These are phyloP conservation scores for Solanum sejunctum DNA, from an alignment of 257 asterid genomes.

Conservation along the genomic window DNA sequence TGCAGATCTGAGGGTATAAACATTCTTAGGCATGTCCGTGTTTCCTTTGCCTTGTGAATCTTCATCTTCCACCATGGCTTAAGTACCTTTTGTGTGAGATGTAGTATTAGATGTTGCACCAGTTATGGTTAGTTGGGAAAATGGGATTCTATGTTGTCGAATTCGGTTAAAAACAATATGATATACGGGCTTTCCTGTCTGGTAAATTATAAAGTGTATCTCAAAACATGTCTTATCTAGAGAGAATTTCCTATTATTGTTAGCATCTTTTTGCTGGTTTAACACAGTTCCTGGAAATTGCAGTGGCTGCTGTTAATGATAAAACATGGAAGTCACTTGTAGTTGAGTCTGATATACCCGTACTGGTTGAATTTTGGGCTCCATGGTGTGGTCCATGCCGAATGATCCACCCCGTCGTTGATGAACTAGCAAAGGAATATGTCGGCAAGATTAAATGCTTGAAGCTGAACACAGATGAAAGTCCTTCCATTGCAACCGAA, in stretches of 20 bases:
- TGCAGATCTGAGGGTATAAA: background rate
- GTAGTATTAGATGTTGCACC: background rate
- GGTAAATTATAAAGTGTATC: background rate
- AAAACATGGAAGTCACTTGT: conserved; percentile 51
- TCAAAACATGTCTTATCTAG: background rate
- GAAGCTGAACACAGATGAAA: conserved; percentile 84
- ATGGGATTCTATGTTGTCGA: background rate
- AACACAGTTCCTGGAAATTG: conserved; percentile 7
- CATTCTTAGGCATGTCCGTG: background rate
- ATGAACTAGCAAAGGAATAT: conserved; percentile 63
- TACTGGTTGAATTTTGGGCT: conserved; percentile 93
- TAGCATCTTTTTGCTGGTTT: conserved; percentile 3
- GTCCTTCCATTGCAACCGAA: conserved; percentile 62
- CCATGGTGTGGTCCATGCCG: conserved; percentile 99
- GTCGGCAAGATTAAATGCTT: conserved; percentile 69
- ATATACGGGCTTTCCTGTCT: background rate
- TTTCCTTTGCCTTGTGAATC: background rate
- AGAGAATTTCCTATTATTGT: background rate
- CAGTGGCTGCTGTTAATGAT: conserved; percentile 55
- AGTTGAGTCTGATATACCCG: conserved; percentile 42
- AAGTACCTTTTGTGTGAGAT: background rate
- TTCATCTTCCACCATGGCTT: background rate
- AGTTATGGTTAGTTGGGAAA: background rate
- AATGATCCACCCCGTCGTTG: conserved; percentile 77
- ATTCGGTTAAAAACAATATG: background rate